Evolutionary conservation across 2,329 filamentous ascomycete species (phyloP).

Genomic region (Cladorrhinum sp.): DNA sequence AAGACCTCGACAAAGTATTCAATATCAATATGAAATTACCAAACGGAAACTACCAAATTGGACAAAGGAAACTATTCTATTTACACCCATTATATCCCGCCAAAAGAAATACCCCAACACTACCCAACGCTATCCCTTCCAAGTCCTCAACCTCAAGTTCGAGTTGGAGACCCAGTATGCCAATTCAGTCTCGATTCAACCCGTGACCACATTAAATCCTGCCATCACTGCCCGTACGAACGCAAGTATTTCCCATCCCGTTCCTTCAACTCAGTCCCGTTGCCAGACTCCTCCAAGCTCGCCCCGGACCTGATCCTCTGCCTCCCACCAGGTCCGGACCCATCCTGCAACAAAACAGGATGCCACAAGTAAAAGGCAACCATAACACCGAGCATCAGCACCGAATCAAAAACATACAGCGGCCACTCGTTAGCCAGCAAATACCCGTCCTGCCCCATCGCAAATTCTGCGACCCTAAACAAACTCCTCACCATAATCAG

Average conservation of each 20-base stretch:
- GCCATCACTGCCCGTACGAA: background rate
- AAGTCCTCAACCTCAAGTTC: too few relatives aligned
- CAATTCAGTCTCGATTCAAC: background rate
- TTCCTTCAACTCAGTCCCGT: background rate
- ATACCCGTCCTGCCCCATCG: background rate
- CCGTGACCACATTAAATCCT: background rate
- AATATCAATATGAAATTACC: too few relatives aligned
- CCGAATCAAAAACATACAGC: background rate
- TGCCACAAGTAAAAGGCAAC: background rate
- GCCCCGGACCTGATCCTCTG: background rate
- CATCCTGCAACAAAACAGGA: background rate
- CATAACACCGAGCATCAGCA: background rate
- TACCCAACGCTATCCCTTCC: too few relatives aligned
- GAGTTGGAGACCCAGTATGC: too few relatives aligned
- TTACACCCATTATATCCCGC: too few relatives aligned
- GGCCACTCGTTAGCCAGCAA: background rate
- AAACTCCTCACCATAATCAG: background rate
- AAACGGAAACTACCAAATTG: too few relatives aligned
- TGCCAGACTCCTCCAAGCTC: background rate
- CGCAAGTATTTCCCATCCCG: background rate
- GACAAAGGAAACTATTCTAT: too few relatives aligned
- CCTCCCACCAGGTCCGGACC: background rate
- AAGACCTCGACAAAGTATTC: too few relatives aligned
- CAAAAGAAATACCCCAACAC: too few relatives aligned
- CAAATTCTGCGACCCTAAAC: background rate